Evolutionary conservation across 23 red algal species (phyloP).

Genomic region (Chondrus crispus): DNA sequence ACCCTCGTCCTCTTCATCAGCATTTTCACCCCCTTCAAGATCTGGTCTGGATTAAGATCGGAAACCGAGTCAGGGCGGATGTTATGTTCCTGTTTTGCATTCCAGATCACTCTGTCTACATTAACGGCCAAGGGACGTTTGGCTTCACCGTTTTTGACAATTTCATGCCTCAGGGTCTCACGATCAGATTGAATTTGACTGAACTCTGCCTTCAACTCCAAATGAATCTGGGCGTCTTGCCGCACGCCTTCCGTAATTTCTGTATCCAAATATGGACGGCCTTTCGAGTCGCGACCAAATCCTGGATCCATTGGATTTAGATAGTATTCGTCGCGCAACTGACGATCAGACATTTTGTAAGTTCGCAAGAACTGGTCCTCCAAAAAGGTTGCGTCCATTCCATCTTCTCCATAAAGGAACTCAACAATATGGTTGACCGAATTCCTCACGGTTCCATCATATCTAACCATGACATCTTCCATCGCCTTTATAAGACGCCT

Average conservation of each 20-base stretch:
- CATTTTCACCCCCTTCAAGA: constrained; percentile 78
- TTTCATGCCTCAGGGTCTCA: constrained; percentile 62
- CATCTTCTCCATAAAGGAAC: constrained; percentile 99
- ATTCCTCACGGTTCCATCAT: constrained; percentile 96
- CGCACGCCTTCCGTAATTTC: constrained; percentile 82
- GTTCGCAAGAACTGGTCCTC: constrained; percentile 83
- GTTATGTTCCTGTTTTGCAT: constrained; percentile 72
- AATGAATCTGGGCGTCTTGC: constrained; percentile 70
- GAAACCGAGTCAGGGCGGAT: constrained; percentile 68
- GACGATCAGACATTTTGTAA: constrained; percentile 61
- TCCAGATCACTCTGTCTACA: constrained; percentile 87
- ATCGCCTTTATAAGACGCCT: constrained; percentile 96
- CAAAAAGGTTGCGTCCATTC: constrained; percentile 84
- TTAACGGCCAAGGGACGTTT: constrained; percentile 92
- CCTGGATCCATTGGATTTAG: constrained; percentile 68
- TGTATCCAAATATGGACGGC: constrained; percentile 63
- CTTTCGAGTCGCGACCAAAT: constrained; percentile 69
- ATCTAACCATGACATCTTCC: constrained; percentile 96
- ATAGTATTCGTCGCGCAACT: constrained; percentile 64
- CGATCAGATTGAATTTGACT: constrained; percentile 81
- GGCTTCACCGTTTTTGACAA: constrained; percentile 77
- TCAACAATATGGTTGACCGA: constrained; percentile 82
- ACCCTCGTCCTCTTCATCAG: constrained; percentile 67
- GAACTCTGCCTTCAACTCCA: constrained; percentile 68
- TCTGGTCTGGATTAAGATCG: constrained; percentile 76